Evolutionary conservation across 768 basidiomycete genomes (phyloP).

Genomic region (Dictyophora rubrovolvata): DNA sequence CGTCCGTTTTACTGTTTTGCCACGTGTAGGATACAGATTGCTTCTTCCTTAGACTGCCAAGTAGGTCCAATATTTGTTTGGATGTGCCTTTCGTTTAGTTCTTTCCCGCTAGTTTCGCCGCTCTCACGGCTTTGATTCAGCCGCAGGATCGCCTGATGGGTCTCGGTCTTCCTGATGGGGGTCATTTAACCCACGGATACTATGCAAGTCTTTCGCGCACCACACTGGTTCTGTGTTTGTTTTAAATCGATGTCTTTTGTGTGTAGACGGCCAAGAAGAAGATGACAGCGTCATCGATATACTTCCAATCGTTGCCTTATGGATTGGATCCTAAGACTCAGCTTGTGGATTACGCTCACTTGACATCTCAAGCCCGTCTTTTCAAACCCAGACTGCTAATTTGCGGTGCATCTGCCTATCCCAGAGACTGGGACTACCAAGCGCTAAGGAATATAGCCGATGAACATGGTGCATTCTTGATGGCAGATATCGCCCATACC

Average conservation of each 20-base stretch:
- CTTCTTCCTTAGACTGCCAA: slow-evolving; percentile 60
- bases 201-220: slow-evolving; percentile 48
- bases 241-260: neutral
- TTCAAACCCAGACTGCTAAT: slow-evolving; percentile 95
- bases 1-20: neutral
- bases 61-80: slow-evolving; percentile 32
- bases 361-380: slow-evolving; percentile 79
- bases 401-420: slow-evolving; percentile 98
- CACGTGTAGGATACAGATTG: neutral
- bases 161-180: slow-evolving; percentile 94
- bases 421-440: slow-evolving; percentile 95
- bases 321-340: slow-evolving; percentile 72
- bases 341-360: slow-evolving; percentile 76
- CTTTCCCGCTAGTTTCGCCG: slow-evolving; percentile 67
- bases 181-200: slow-evolving; percentile 95
- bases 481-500: slow-evolving; percentile 98
- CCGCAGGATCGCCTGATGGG: slow-evolving; percentile 99
- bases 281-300: slow-evolving; percentile 99
- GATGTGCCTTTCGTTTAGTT: neutral
- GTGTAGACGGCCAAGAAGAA: slow-evolving; percentile 93
- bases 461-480: slow-evolving; percentile 83
- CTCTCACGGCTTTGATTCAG: slow-evolving; percentile 89
- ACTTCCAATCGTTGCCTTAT: slow-evolving; percentile 98
- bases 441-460: slow-evolving; percentile 71
- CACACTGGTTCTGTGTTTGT: neutral